These are phyloP conservation scores for Candida krabiensis DNA, from an alignment of 805 yeast species.

Conservation along the genomic window DNA sequence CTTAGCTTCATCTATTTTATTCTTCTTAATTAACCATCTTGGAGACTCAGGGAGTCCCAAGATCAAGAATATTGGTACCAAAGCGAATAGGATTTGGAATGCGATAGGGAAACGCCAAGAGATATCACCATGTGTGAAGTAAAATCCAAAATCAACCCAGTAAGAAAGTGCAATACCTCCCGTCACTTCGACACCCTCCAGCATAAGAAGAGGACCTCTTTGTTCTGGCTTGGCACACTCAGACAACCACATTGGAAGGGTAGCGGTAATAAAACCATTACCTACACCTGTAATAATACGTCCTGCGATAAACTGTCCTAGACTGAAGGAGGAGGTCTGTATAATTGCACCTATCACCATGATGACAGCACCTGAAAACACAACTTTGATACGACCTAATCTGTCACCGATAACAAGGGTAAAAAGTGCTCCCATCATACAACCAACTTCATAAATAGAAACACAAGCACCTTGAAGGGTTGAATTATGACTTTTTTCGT, in stretches of 20 bases:
- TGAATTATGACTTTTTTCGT: conserved; percentile 23
- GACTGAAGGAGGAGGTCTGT: conserved; percentile 32
- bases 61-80: conserved; percentile 20
- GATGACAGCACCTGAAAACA: conserved; percentile 36
- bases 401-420: conserved; percentile 29
- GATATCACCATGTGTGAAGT: conserved; percentile 35
- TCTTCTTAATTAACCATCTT: conserved; percentile 51
- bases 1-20: conserved; percentile 41
- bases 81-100: conserved; percentile 42
- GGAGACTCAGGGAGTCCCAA: conserved; percentile 48
- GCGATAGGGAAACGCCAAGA: conserved; percentile 49
- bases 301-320: conserved; percentile 45
- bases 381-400: conserved; percentile 41
- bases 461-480: conserved; percentile 48
- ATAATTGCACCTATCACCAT: conserved; percentile 35
- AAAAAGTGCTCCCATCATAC: conserved; percentile 38
- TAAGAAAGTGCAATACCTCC: conserved; percentile 44
- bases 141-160: conserved; percentile 44
- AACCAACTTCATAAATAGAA: conserved; percentile 48
- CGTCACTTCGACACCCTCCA: conserved; percentile 39
- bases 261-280: conserved; percentile 44
- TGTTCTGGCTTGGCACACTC: conserved; percentile 40
- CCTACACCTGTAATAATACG: conserved; percentile 47
- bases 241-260: conserved; percentile 48
- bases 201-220: conserved; percentile 39